Evolutionary conservation across 148 eudicot species (phyloP), one percentile per base, ranked within the genome.

Genomic region (Spergularia marina): DNA sequence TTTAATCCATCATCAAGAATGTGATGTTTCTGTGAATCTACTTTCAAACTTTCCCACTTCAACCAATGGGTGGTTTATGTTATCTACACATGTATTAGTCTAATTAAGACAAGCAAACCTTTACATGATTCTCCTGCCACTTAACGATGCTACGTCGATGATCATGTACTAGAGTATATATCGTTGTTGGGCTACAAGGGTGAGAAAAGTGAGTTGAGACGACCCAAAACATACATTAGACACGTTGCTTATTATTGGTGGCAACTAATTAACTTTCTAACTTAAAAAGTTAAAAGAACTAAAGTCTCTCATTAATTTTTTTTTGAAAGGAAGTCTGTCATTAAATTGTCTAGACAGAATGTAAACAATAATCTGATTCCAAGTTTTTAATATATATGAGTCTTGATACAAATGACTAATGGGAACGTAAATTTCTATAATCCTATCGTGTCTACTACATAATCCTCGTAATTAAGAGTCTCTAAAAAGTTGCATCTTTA

Each of bases 41-140:
- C 25, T 67, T 67, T 67, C 58, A 63, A 56, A 44, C 40, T 52
- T 64, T 77, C 30, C 17, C 55, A 63, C 52, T 71, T 65, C 41
- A 20, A 71, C 65, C 71, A 64, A 64, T 63, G 80, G 75, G 39
- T 53, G 75, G 71, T 53, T 77, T 36, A 64, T n/a, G 21, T 53
- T 47, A 18, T 71, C 9, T 6, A 52, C 39, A 15, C 25, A 53
- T 18, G 51, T 6, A 57, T 34, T 34, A 23, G 12, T 10, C 34
- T 15, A 65, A 55, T 14, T 49, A 41, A 16, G 16, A 44, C 10
- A 23, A 23, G 25, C 11, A 30, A 15, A 65, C 62, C 51, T 53
- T 52, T 70, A 53, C 34, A 65, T 70, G 61, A 71, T 72, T 72
- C 75, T 70, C 36, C 7, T 30, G 23, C 23, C 64, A 77, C 80